These are phyloP conservation scores for Fusarium dlaminii DNA, from an alignment of 2,329 filamentous ascomycete species.

Conservation along the genomic window DNA sequence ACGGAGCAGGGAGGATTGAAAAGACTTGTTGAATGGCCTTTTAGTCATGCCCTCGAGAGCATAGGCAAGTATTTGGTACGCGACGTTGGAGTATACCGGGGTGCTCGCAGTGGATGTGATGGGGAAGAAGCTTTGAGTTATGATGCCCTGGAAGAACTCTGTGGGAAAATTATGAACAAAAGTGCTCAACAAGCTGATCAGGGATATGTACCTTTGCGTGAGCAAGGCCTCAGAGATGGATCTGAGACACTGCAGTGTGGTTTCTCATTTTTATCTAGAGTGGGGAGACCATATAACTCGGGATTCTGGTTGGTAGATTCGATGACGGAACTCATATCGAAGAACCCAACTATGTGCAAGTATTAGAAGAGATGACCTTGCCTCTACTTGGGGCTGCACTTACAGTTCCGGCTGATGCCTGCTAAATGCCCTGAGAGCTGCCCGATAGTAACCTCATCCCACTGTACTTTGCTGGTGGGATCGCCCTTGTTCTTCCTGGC, in stretches of 20 bases:
- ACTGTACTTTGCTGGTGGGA: background rate
- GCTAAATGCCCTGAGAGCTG: background rate
- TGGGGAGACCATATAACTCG: background rate
- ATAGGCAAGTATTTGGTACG: slow-evolving; percentile 13
- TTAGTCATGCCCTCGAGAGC: slow-evolving; percentile 2
- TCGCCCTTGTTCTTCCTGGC: background rate
- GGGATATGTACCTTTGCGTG: background rate
- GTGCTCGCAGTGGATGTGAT: background rate
- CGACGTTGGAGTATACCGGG: slow-evolving; percentile 5
- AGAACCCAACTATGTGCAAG: background rate
- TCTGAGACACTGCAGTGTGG: background rate
- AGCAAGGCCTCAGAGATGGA: background rate
- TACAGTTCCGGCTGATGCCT: background rate
- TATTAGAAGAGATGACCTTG: background rate
- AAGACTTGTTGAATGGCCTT: background rate
- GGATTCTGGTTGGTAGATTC: background rate
- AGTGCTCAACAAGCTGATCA: rapidly evolving
- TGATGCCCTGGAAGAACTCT: slow-evolving; percentile 5
- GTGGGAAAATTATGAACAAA: background rate
- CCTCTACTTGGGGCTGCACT: background rate
- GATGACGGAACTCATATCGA: background rate
- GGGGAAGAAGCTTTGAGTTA: background rate
- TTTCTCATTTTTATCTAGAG: background rate
- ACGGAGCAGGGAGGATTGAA: background rate
- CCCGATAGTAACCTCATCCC: slow-evolving; percentile 1